A percentile compares a stretch with the other conserved stretches of the same genome.
phyloP scores from a whole-genome alignment of 2,329 filamentous ascomycete genomes.

The Talaromyces sp. region DNA sequence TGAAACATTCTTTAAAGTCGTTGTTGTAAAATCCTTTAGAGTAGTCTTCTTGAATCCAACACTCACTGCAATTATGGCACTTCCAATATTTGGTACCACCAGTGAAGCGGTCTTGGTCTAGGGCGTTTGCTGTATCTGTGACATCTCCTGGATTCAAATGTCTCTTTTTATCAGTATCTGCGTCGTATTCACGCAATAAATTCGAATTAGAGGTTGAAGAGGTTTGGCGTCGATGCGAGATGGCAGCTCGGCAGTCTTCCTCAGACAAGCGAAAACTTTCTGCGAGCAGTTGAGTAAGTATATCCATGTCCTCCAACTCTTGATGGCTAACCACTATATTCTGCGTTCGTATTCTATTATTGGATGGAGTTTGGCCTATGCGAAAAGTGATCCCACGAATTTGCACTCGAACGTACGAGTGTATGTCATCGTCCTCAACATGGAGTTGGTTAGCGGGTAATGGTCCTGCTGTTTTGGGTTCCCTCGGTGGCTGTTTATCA shows the following conservation, averaged over 20 bases:
- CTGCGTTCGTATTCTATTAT: not conserved
- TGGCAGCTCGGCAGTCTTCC: not conserved
- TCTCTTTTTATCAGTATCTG: too few relatives aligned
- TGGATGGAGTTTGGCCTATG: not conserved
- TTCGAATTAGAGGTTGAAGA: too few relatives aligned
- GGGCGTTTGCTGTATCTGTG: too few relatives aligned
- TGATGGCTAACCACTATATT: not conserved
- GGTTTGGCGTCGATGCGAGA: not conserved
- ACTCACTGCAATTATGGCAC: too few relatives aligned
- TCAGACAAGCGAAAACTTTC: not conserved
- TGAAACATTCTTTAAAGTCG: too few relatives aligned
- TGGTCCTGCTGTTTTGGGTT: not conserved
- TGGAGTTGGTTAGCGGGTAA: not conserved
- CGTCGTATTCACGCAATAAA: too few relatives aligned
- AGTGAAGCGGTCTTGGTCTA: too few relatives aligned
- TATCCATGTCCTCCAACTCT: not conserved
- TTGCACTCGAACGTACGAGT: not conserved
- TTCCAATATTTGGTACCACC: too few relatives aligned
- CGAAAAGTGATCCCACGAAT: not conserved
- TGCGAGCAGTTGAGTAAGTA: not conserved
- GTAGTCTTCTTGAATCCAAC: too few relatives aligned
- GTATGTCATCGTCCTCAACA: not conserved
- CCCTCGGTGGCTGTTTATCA: not conserved
- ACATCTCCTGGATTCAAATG: too few relatives aligned
- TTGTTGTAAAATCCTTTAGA: too few relatives aligned